Percentiles rank a stretch among this genome's conserved stretches.
These are phyloP conservation scores for Puya raimondii DNA, from an alignment of 176 grass and related monocot genomes.

Conservation along the genomic window DNA sequence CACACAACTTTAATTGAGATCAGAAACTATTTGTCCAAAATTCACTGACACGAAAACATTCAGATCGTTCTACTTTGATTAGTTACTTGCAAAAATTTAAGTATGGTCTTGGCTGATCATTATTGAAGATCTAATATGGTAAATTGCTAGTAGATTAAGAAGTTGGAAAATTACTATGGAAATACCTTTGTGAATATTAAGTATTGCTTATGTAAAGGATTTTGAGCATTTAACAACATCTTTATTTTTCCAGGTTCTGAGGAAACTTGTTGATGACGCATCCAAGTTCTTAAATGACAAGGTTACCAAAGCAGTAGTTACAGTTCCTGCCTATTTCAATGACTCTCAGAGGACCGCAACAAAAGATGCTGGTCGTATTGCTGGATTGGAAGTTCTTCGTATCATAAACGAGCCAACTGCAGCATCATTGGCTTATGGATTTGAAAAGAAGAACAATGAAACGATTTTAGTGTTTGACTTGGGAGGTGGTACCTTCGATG, in stretches of 20 bases:
- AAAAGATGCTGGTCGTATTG: slow-evolving; percentile 97
- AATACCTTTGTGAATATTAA: background rate
- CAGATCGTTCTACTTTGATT: background rate
- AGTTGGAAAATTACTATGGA: background rate
- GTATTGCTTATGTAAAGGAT: background rate
- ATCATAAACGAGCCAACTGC: slow-evolving; percentile 99
- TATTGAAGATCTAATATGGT: background rate
- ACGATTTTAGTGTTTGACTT: slow-evolving; percentile 96
- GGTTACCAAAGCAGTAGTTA: slow-evolving; percentile 96
- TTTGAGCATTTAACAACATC: slow-evolving; percentile 9
- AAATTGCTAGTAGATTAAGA: background rate
- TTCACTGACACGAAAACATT: background rate
- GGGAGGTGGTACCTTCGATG: slow-evolving; percentile 98
- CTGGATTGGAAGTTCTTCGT: slow-evolving; percentile 97
- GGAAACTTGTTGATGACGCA: slow-evolving; percentile 92
- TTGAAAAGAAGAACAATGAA: slow-evolving; percentile 98
- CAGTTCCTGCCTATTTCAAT: slow-evolving; percentile 96
- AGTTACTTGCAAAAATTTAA: background rate
- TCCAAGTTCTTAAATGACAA: slow-evolving; percentile 98
- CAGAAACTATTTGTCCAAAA: background rate
- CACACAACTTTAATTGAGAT: too few relatives aligned
- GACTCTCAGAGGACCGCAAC: slow-evolving; percentile 98
- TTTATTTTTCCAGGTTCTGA: slow-evolving; percentile 50
- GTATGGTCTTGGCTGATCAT: background rate
- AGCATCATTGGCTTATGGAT: slow-evolving; percentile 95